phyloP scores from a whole-genome alignment of 129 eudicot genomes.

The Artemisia tridentata region DNA sequence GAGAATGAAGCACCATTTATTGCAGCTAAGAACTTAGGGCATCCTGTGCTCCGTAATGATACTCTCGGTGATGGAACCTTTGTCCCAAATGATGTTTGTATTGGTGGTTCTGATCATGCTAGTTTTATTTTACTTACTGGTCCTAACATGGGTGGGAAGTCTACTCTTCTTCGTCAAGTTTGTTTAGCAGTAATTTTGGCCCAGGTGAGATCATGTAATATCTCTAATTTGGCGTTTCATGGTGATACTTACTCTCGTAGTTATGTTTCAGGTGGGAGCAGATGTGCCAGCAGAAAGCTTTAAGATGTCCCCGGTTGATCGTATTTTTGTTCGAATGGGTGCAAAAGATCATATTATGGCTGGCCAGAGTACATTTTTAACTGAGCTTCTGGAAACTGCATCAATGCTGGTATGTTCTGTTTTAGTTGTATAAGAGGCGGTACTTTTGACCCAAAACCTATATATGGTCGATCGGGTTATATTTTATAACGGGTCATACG shows the following conservation, averaged over 20 bases:
- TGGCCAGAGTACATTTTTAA: too few species aligned
- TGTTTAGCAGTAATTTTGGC: conserved; percentile 94
- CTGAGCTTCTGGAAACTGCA: too few species aligned
- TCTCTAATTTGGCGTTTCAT: too few species aligned
- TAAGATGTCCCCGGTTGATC: too few species aligned
- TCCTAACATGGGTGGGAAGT: conserved; percentile 99
- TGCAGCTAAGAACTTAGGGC: conserved; percentile 77
- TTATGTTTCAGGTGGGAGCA: too few species aligned
- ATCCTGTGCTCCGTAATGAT: conserved; percentile 81
- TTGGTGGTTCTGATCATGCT: conserved; percentile 73
- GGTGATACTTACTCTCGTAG: too few species aligned
- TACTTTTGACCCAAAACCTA: conserved; percentile 9
- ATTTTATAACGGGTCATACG: background rate
- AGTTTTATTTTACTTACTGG: conserved; percentile 94
- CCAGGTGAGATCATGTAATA: too few species aligned
- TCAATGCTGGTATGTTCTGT: too few species aligned
- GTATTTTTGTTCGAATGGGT: too few species aligned
- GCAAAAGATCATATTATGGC: too few species aligned
- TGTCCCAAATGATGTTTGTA: conserved; percentile 79
- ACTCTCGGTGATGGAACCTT: conserved; percentile 73
- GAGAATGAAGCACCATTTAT: conserved; percentile 53
- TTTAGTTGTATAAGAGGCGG: too few species aligned
- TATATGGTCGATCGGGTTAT: background rate
- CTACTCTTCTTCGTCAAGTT: conserved; percentile 96
- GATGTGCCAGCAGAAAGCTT: too few species aligned